These are phyloP conservation scores for Cutaneotrichosporon arboriforme DNA, from an alignment of 1,284 basidiomycete genomes.

Conservation along the genomic window DNA sequence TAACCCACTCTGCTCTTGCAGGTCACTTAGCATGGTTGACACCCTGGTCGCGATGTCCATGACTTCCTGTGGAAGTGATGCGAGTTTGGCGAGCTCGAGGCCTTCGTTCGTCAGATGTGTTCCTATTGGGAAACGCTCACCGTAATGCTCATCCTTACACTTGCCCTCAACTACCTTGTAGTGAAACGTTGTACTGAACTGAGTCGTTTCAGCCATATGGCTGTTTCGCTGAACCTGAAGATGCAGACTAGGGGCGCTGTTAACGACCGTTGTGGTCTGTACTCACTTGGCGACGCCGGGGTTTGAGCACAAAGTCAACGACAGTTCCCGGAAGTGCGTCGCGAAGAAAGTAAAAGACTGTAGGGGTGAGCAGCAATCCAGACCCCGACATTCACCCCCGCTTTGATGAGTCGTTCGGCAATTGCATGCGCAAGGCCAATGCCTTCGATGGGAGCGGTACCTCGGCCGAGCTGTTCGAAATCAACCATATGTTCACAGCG, in stretches of 20 bases:
- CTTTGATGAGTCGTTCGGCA: constrained; percentile 72
- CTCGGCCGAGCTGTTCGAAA: constrained; percentile 51
- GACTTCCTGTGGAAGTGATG: constrained; percentile 68
- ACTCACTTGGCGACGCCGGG: constrained; percentile 31
- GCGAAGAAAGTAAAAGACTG: constrained; percentile 83
- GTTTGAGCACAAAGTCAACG: constrained; percentile 30
- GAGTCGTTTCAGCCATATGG: constrained; percentile 51
- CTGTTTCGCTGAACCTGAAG: constrained; percentile 59
- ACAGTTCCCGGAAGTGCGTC: constrained; percentile 57
- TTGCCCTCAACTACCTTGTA: constrained; percentile 57
- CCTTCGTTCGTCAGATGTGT: constrained; percentile 50
- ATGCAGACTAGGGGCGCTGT: constrained; percentile 73
- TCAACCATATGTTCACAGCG: constrained; percentile 13
- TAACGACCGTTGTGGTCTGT: not conserved
- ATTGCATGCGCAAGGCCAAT: constrained; percentile 87
- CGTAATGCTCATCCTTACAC: constrained; percentile 42
- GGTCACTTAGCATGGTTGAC: constrained; percentile 56
- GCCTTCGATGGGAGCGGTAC: constrained; percentile 80
- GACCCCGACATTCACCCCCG: constrained; percentile 55
- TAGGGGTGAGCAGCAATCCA: not conserved
- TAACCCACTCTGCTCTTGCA: constrained; percentile 54
- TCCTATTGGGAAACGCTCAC: constrained; percentile 11
- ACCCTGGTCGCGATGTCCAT: constrained; percentile 60
- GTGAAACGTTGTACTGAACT: constrained; percentile 66
- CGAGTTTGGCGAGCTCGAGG: constrained; percentile 73